Base-by-base conservation (phyloP, 2,329 filamentous ascomycete genomes). In the Neobulgaria alba region DNA sequence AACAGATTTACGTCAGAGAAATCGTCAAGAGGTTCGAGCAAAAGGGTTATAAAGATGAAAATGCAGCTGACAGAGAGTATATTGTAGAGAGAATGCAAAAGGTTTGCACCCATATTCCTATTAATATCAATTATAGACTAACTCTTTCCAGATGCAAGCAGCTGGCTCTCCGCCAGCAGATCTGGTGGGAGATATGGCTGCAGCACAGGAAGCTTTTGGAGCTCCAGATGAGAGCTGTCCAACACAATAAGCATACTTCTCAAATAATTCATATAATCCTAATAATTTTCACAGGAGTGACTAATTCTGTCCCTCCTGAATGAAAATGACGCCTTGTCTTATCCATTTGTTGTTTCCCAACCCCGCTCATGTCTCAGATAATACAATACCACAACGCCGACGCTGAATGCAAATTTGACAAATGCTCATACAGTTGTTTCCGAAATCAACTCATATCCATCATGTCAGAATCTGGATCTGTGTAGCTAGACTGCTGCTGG, bases 51-150 rank as follows among this genome's bases (percentile, higher is more conserved):
- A 77, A 77, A 34, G 92, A 98, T 66, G 76, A 82, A 10, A 90
- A 93, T 59, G 66, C 82, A 10, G 72, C 75, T 33, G 86, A 94
- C 63, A 73, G 89, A 47, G 86, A 94, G 59, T 95, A 88, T 63
- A 92, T 98, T 55, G 90, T 95, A 50, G 89, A 95, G 57, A 82
- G 82, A 60, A 98, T 98, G 92, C 90, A 96, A 63, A 90, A 90
- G 79, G 90, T 95, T 63, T 61, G 73, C 59, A 9, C 16, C 33
- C 9, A 38, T 41, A 20, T 32, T 42, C 42, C 20, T 16, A 21
- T 42, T 40, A 26, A 26, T 35, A 20, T 42, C 26, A 29, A 41
- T 35, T 36, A 37, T 41, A 20, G 47, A 41, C 50, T 41, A 42
- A 55, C 41, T 15, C 23, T 43, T 38, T 40, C 43, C 57, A 95